phyloP scores from a whole-genome alignment of 2,329 filamentous ascomycete genomes.

The Colletotrichum sp. region DNA sequence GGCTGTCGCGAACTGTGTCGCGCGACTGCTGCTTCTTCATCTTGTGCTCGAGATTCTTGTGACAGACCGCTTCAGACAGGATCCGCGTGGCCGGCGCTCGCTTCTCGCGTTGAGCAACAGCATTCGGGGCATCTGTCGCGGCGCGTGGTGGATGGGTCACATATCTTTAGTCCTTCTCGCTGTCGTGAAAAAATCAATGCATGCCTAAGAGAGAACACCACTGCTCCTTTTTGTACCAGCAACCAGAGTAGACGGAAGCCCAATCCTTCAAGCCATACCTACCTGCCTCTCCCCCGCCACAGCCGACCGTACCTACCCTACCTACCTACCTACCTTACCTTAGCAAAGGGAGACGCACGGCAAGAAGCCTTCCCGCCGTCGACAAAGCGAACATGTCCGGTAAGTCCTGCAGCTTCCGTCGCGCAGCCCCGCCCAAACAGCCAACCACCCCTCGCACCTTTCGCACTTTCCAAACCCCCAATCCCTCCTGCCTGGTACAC shows the following conservation, averaged over 20 bases:
- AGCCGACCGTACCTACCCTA: not conserved
- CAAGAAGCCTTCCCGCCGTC: not conserved
- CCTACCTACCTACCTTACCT: not conserved
- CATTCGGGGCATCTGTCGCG: not conserved
- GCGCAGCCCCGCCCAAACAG: not conserved
- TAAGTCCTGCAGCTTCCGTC: slow-evolving; percentile 12
- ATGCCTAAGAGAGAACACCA: slow-evolving; percentile 17
- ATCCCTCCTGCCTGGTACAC: not conserved
- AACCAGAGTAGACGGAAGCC: not conserved
- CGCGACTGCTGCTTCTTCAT: not conserved
- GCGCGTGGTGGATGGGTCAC: slow-evolving; percentile 19
- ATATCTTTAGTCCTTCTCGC: slow-evolving; percentile 17
- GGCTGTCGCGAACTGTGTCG: not conserved
- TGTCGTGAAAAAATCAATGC: slow-evolving; percentile 21
- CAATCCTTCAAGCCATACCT: not conserved
- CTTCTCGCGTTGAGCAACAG: not conserved
- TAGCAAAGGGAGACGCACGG: slow-evolving; percentile 5
- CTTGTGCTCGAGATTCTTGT: not conserved
- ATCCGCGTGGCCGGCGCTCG: not conserved
- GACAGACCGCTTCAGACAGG: slow-evolving; percentile 4
- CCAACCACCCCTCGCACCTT: not conserved
- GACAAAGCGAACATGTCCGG: slow-evolving; percentile 14
- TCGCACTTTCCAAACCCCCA: not conserved
- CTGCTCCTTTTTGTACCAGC: slow-evolving; percentile 1
- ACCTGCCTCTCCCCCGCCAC: not conserved